phyloP scores from a whole-genome alignment of 1,284 basidiomycete species.

The Sphaerobolus stellatus region DNA sequence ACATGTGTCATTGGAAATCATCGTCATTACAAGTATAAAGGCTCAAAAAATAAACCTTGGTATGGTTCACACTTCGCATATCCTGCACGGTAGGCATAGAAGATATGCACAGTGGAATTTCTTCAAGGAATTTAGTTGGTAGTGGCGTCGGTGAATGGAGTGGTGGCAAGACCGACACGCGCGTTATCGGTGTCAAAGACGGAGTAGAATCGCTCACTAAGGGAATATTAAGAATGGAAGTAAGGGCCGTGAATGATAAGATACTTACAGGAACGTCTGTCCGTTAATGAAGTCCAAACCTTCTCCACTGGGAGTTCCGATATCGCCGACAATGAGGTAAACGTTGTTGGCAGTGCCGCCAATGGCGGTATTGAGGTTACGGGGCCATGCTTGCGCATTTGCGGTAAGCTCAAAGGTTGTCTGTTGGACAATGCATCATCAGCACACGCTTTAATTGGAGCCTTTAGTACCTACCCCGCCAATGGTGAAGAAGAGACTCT shows the following conservation, averaged over 20 bases:
- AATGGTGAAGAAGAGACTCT: conserved; percentile 59
- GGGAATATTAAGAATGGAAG: neutral
- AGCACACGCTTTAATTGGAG: too few species aligned
- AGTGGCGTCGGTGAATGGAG: conserved; percentile 18
- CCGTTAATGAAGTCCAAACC: conserved; percentile 45
- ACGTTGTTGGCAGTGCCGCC: conserved; percentile 35
- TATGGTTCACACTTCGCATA: too few species aligned
- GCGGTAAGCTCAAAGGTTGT: conserved; percentile 45
- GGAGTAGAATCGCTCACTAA: conserved; percentile 26
- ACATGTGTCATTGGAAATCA: too few species aligned
- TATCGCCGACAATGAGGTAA: conserved; percentile 7
- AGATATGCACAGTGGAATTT: too few species aligned
- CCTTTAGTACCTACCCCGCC: conserved; percentile 41
- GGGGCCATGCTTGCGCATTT: conserved; percentile 63
- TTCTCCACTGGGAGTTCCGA: conserved; percentile 28
- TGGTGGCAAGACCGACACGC: conserved; percentile 54
- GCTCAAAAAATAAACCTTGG: too few species aligned
- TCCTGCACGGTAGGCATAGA: too few species aligned
- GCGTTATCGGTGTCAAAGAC: conserved; percentile 55
- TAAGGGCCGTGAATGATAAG: too few species aligned
- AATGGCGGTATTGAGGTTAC: conserved; percentile 48
- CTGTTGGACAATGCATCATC: neutral
- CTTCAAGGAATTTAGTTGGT: conserved; percentile 20
- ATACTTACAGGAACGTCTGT: conserved; percentile 43
- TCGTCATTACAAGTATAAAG: too few species aligned